Evolutionary conservation across 805 yeast genomes (phyloP).

Genomic region (Pichia deserticola): DNA sequence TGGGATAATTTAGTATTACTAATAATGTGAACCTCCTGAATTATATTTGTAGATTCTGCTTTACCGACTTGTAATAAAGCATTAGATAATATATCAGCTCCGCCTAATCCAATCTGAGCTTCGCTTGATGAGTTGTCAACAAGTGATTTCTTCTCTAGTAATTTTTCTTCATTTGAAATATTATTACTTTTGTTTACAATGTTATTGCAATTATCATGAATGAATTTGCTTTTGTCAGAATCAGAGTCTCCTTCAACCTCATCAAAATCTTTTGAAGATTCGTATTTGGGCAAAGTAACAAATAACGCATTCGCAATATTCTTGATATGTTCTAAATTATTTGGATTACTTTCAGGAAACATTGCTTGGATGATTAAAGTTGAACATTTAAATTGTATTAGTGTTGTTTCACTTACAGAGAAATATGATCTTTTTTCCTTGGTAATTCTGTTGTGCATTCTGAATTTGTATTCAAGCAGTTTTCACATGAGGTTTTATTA

Average conservation of each 20-base stretch:
- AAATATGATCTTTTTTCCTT: conserved; percentile 27
- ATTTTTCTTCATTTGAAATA: background rate
- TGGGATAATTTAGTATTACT: background rate
- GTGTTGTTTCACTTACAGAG: conserved; percentile 28
- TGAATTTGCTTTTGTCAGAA: background rate
- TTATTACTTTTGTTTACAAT: background rate
- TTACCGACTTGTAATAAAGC: conserved; percentile 12
- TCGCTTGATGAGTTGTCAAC: background rate
- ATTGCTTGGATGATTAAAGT: conserved; percentile 25
- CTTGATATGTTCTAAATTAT: conserved; percentile 29
- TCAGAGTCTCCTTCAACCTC: background rate
- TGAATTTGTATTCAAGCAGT: conserved; percentile 19
- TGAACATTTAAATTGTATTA: conserved; percentile 30
- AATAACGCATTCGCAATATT: conserved; percentile 21
- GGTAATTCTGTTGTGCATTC: conserved; percentile 27
- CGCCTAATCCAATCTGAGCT: conserved; percentile 14
- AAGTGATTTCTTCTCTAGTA: background rate
- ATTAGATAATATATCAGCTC: conserved; percentile 10
- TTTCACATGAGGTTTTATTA: conserved; percentile 22
- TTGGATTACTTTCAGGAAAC: conserved; percentile 31
- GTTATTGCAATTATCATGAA: background rate
- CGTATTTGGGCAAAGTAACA: conserved; percentile 15
- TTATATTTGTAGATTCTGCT: background rate
- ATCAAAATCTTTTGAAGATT: background rate
- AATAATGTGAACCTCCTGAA: background rate